phyloP scores from a whole-genome alignment of 2,329 filamentous ascomycete genomes.

The Penicillium expansum region DNA sequence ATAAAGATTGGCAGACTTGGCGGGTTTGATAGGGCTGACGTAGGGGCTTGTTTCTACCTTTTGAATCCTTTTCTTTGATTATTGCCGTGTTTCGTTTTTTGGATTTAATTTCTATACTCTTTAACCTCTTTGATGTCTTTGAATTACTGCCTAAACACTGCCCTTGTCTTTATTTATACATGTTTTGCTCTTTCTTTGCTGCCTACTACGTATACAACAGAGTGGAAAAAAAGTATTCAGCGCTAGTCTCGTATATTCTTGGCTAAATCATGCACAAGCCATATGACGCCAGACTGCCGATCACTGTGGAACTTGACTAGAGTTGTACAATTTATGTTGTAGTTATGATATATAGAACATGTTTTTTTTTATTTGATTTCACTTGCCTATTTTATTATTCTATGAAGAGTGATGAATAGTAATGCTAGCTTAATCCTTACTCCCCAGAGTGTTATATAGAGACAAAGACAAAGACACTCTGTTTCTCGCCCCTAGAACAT shows the following conservation, averaged over 20 bases:
- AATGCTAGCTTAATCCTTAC: background rate
- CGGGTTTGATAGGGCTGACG: constrained; percentile 9
- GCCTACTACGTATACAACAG: no score
- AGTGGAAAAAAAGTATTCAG: background rate
- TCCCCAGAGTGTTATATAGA: background rate
- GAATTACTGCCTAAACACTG: background rate
- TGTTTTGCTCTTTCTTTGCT: background rate
- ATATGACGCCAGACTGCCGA: constrained; percentile 1
- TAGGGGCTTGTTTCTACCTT: background rate
- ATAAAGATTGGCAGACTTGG: constrained; percentile 10
- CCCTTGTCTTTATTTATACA: background rate
- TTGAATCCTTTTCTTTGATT: background rate
- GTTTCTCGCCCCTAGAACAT: background rate
- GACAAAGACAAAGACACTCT: background rate
- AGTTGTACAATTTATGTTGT: background rate
- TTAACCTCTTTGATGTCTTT: background rate
- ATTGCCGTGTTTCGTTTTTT: background rate
- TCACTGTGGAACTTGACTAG: background rate
- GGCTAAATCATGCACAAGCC: background rate
- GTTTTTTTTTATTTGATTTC: background rate
- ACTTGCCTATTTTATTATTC: background rate
- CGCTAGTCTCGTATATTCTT: background rate
- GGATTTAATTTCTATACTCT: background rate
- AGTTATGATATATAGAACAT: no score
- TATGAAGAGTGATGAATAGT: background rate